Conservation (phyloP, 371 early-diverging fungal genomes). For the Funneliformis caledonium region DNA sequence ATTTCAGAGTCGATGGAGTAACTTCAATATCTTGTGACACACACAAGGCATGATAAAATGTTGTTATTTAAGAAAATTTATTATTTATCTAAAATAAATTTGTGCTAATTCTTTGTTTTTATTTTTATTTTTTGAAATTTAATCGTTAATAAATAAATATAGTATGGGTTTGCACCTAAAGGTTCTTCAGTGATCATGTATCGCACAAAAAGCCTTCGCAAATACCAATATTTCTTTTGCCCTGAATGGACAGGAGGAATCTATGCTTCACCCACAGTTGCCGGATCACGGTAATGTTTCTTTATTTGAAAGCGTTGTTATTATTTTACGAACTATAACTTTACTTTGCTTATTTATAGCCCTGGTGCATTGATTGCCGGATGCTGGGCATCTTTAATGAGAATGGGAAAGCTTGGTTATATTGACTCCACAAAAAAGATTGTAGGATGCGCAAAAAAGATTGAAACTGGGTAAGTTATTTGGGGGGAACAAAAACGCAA, state of each 20-base stretch:
- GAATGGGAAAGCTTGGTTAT: slow-evolving; percentile 88
- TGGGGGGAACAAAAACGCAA: background rate
- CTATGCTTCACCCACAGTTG: slow-evolving; percentile 92
- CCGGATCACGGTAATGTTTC: slow-evolving; percentile 77
- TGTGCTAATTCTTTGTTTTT: background rate
- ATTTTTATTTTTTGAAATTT: too few relatives aligned
- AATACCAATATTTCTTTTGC: slow-evolving; percentile 88
- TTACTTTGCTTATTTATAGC: slow-evolving; percentile 41
- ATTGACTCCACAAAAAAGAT: slow-evolving; percentile 81
- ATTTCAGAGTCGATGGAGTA: slow-evolving; percentile 92
- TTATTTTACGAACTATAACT: background rate
- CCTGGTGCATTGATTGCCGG: slow-evolving; percentile 96
- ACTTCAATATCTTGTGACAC: slow-evolving; percentile 96
- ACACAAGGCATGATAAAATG: slow-evolving; percentile 71
- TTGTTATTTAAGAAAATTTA: background rate
- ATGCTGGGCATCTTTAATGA: slow-evolving; percentile 93
- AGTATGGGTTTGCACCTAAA: slow-evolving; percentile 96
- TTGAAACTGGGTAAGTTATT: slow-evolving; percentile 63
- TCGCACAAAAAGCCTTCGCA: slow-evolving; percentile 72
- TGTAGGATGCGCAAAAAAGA: slow-evolving; percentile 73
- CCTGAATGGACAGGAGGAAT: slow-evolving; percentile 97
- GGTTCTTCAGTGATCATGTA: slow-evolving; percentile 97
- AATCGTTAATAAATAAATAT: background rate
- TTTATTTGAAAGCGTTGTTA: background rate
- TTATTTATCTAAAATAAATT: background rate